Conservation (phyloP, 2,329 filamentous ascomycete species). For the Colletotrichum coccodes region DNA sequence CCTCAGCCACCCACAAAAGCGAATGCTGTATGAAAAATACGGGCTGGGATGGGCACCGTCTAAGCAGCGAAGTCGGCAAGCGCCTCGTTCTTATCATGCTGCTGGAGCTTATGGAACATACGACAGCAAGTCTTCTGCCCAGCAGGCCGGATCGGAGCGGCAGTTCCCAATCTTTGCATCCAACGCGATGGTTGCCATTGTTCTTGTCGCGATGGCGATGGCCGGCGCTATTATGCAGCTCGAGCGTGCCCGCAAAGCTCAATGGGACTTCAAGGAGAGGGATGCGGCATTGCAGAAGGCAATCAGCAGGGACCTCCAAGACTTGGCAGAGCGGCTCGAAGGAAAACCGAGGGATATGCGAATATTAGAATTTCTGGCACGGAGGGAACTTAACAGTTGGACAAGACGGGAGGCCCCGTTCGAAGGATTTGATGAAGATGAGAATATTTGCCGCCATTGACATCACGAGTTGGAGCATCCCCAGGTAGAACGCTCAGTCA, state of each 20-base stretch:
- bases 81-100: neutral
- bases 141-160: neutral
- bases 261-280: neutral
- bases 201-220: slow-evolving; percentile 27
- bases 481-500: too few relatives aligned
- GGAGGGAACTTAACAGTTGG: neutral
- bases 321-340: neutral
- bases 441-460: slow-evolving; percentile 11
- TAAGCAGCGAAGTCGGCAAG: neutral
- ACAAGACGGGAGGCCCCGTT: neutral
- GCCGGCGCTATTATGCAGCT: slow-evolving; percentile 18
- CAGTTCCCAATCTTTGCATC: slow-evolving; percentile 27
- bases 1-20: slow-evolving; percentile 27
- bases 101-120: neutral
- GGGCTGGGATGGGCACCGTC: slow-evolving; percentile 19
- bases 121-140: neutral
- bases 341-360: slow-evolving; percentile 11
- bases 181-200: slow-evolving; percentile 28
- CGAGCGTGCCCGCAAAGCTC: neutral
- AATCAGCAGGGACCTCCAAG: slow-evolving; percentile 6
- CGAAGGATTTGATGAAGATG: neutral
- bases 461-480: too few relatives aligned
- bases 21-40: slow-evolving; percentile 26
- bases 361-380: slow-evolving; percentile 16
- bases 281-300: slow-evolving; percentile 12